phyloP scores from a whole-genome alignment of 2,329 filamentous ascomycete genomes.

The Monilinia aucupariae region DNA sequence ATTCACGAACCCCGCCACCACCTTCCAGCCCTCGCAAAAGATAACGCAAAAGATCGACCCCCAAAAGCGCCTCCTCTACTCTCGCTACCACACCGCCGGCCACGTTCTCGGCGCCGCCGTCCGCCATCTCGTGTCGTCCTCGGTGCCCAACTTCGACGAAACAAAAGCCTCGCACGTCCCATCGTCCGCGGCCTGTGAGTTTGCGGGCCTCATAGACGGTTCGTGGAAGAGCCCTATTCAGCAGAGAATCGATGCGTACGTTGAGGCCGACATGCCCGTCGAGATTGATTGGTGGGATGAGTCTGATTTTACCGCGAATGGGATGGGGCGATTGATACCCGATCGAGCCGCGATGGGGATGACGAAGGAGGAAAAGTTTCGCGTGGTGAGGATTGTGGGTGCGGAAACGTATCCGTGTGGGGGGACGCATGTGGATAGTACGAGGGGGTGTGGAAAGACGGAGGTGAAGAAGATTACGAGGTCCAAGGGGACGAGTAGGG shows the following conservation, averaged over 20 bases:
- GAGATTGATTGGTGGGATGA: slow-evolving; percentile 64
- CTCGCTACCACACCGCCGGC: slow-evolving; percentile 66
- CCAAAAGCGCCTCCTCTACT: slow-evolving; percentile 57
- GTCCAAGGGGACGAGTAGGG: slow-evolving; percentile 56
- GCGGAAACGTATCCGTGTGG: slow-evolving; percentile 69
- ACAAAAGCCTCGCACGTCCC: slow-evolving; percentile 69
- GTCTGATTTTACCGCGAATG: slow-evolving; percentile 51
- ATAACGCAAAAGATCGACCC: slow-evolving; percentile 55
- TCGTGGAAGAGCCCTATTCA: slow-evolving; percentile 60
- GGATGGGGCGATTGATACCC: slow-evolving; percentile 51
- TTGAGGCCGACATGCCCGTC: slow-evolving; percentile 52
- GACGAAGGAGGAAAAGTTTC: slow-evolving; percentile 46
- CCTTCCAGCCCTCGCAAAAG: slow-evolving; percentile 41
- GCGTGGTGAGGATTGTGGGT: slow-evolving; percentile 64
- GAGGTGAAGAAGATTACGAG: slow-evolving; percentile 62
- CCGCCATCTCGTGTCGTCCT: slow-evolving; percentile 47
- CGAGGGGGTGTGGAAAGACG: slow-evolving; percentile 53
- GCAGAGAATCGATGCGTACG: slow-evolving; percentile 51
- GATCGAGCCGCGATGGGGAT: slow-evolving; percentile 39
- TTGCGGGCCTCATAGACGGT: slow-evolving; percentile 60
- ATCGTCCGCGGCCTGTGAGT: slow-evolving; percentile 61
- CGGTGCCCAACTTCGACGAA: slow-evolving; percentile 53
- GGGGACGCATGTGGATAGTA: slow-evolving; percentile 64
- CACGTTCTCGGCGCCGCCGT: slow-evolving; percentile 67
- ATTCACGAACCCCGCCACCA: slow-evolving; percentile 38